A percentile compares a stretch with the other conserved stretches of the same genome.
These are phyloP conservation scores for Pinguiococcus pyrenoidosus DNA, from an alignment of 108 stramenopile species.

Conservation along the genomic window DNA sequence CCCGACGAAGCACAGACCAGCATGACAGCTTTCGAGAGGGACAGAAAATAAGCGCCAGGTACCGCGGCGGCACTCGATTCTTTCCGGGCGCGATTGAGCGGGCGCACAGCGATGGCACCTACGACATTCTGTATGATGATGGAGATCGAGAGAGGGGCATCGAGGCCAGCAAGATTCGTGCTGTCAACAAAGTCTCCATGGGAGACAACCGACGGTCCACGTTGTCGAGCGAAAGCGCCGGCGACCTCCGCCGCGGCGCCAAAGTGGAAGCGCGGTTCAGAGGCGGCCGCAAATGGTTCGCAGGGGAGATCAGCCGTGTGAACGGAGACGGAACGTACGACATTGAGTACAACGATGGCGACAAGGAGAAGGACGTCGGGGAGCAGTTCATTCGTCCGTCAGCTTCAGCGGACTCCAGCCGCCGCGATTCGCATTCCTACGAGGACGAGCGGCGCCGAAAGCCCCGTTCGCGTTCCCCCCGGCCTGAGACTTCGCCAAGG, in stretches of 20 bases:
- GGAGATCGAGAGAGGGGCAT: slow-evolving; percentile 36
- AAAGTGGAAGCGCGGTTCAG: slow-evolving; percentile 31
- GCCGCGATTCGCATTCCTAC: too few species aligned
- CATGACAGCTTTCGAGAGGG: not conserved
- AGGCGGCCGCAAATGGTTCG: slow-evolving; percentile 14
- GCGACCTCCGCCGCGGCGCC: slow-evolving; percentile 14
- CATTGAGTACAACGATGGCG: slow-evolving; percentile 36
- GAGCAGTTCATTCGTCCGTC: slow-evolving; percentile 16
- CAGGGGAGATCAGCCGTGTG: slow-evolving; percentile 14
- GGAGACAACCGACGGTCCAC: too few species aligned
- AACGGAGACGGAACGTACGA: slow-evolving; percentile 26
- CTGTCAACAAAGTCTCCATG: too few species aligned
- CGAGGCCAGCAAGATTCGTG: slow-evolving; percentile 12
- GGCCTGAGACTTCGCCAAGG: too few species aligned
- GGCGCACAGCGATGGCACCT: slow-evolving; percentile 22
- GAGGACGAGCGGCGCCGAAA: too few species aligned
- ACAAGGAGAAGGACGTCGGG: slow-evolving; percentile 16
- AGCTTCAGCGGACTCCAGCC: too few species aligned
- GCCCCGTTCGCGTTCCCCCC: too few species aligned
- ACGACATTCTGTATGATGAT: slow-evolving; percentile 31
- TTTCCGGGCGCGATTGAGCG: slow-evolving; percentile 14
- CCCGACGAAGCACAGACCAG: too few species aligned
- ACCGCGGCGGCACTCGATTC: not conserved
- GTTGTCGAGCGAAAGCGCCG: too few species aligned
- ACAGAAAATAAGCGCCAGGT: slow-evolving; percentile 1